Percentiles rank a stretch among this genome's conserved stretches.
Conservation (phyloP, 305 asterid genomes). For the Fraxinus platypoda region DNA sequence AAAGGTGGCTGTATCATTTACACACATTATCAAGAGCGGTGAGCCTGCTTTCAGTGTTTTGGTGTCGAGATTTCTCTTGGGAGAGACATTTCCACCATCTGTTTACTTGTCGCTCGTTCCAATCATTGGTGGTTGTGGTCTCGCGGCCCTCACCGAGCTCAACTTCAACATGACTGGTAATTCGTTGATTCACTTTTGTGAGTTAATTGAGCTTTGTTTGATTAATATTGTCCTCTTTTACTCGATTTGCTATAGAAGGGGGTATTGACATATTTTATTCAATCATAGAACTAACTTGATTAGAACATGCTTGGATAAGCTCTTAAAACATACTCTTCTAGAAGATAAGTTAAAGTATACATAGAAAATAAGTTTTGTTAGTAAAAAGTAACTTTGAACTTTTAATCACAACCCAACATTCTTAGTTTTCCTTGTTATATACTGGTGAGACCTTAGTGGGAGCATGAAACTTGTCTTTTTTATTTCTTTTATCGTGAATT, state of each 20-base stretch:
- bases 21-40: conserved; percentile 92
- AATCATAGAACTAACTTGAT: not conserved
- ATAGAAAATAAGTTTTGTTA: not conserved
- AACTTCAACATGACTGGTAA: conserved; percentile 95
- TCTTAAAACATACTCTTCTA: not conserved
- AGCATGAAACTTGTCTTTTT: conserved; percentile 6
- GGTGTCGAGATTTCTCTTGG: conserved; percentile 75
- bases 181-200: not conserved
- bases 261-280: not conserved
- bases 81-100: conserved; percentile 71
- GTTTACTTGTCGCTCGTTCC: conserved; percentile 84
- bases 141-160: conserved; percentile 86
- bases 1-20: conserved; percentile 94
- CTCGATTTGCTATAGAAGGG: not conserved
- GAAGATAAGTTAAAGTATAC: not conserved
- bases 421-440: not conserved
- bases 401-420: not conserved
- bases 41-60: conserved; percentile 94
- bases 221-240: not conserved
- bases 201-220: not conserved
- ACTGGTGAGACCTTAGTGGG: not conserved
- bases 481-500: conserved; percentile 8
- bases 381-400: not conserved
- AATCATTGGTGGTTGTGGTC: conserved; percentile 87
- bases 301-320: not conserved